Evolutionary conservation across 331 rosid species (phyloP), one percentile per base, ranked within the genome.

Genomic region (Ulmus americana): DNA sequence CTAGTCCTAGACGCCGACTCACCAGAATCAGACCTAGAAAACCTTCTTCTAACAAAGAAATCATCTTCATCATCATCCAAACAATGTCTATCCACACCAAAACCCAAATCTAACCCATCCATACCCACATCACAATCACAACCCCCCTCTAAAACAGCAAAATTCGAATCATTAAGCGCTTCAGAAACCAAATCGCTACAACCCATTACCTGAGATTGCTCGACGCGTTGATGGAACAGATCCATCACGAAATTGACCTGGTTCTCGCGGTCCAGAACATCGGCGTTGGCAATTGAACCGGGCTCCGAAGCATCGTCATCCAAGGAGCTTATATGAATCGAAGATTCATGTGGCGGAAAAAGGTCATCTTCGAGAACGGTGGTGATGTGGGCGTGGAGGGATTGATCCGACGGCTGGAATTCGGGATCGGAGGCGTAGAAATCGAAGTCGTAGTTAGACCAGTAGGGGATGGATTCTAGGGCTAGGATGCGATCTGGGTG

Each of bases 141-240:
- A 47, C 70, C 67, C 12, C 74, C 85, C 12, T 88, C 96, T 59
- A 77, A n/a, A 39, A 76, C 78, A 45, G 75, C 77, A 55, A 77
- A 84, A 73, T 13, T 55, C 56, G 81, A 71, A 57, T 80, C 80
- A 39, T 67, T 60, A 22, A 74, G 49, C 8, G 70, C 61, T 18
- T 79, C 82, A 5, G 74, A 42, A 7, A 68, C 66, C 40, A 75
- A 75, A 85, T 76, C 60, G n/a, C 65, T 5, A 20, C 61, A 67
- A 4, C 68, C 65, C 70, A 46, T 73, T 39, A 82, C 72, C 67
- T 83, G 86, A 22, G 95, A 83, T 66, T 90, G 95, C 65, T 90
- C 97, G 5, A 90, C 90, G n/a, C 97, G 90, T 45, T 90, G 97
- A 5, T 85, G 94, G 63, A 87, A 80, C 15, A 90, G 82, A 83